A percentile compares a stretch with the other conserved stretches of the same genome.
phyloP scores from a whole-genome alignment of 306 rosid genomes.

The Adenanthera pavonina region DNA sequence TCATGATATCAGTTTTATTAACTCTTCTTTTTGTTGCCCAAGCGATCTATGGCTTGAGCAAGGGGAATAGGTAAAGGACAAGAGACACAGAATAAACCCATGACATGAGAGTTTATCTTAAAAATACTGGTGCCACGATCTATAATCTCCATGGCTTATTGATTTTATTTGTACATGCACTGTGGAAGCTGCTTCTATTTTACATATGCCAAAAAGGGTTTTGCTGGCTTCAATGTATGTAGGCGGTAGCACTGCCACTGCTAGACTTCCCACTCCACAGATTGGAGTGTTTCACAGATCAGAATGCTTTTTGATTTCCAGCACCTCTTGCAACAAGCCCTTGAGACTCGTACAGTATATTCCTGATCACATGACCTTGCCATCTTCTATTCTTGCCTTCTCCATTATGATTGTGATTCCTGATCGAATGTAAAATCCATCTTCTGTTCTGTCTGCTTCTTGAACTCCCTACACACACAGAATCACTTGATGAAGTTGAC shows the following conservation, averaged over 20 bases:
- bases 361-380: constrained; percentile 62
- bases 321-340: constrained; percentile 18
- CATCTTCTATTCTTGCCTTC: constrained; percentile 77
- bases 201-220: constrained; percentile 31
- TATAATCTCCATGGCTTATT: not conserved
- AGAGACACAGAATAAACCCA: not conserved
- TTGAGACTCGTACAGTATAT: not conserved
- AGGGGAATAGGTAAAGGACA: not conserved
- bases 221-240: constrained; percentile 40
- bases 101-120: not conserved
- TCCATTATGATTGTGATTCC: constrained; percentile 80
- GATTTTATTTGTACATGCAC: constrained; percentile 40
- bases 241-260: not conserved
- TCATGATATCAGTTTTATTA: constrained; percentile 33
- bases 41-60: not conserved
- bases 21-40: not conserved
- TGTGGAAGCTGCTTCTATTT: constrained; percentile 46
- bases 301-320: constrained; percentile 11
- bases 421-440: constrained; percentile 83
- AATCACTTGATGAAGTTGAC: not conserved
- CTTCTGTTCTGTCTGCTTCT: constrained; percentile 87
- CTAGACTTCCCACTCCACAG: constrained; percentile 14
- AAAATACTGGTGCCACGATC: not conserved
- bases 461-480: constrained; percentile 62
- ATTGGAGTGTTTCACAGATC: constrained; percentile 20